Base-by-base conservation (phyloP, 352 stramenopile genomes). In the Phytophthora macrochlamydospora region DNA sequence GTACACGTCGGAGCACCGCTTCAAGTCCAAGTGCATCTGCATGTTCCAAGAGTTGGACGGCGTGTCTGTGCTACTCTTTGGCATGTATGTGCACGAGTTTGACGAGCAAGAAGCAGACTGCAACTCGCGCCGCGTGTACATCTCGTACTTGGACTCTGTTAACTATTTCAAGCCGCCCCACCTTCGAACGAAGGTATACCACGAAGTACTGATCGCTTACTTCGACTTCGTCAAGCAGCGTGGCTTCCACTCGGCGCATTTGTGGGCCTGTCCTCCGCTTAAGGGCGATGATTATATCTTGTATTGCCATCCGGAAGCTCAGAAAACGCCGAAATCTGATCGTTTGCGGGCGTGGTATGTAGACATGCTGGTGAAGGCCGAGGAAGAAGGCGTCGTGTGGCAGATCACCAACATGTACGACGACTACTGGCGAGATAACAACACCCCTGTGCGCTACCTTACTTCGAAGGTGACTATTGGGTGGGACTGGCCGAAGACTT, bases 241-340 rank as follows among this genome's bases (percentile, higher is more conserved):
- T 42, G 98, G 98, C 2, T 99, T 99, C 75, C 90, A 98, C 59
- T 99, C 97, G 32, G 97, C 96, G 14, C 98, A 99, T 77, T 93
- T 99, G 73, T 99, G 98, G 98, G 98, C 98, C 29, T 99, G 98
- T 80, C 98, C 98, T 29, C 98, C 98, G 32, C 75, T 98, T 9
- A 99, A 99, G 72, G 98, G 98, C 11, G 98, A 99, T 71, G 98
- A 99, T 74, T 99, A 99, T 70, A 99, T 99, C 60, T 79, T 99
- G 52, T 99, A 99, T 71, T 98, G 97, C 60, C 98, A 99, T 73
- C 98, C 98, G 2, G 91, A 98, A 71, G 85, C 98, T 12, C 98
- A 99, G 76, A 99, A 99, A 83, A 99, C 95, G 7, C 98, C 98
- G 0, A 99, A 98, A 69, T 98, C 98, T 46, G 96, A 99, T 58